Percentiles rank a stretch among this genome's conserved stretches.
phyloP scores from a whole-genome alignment of 805 yeast genomes.

The Barnettozyma siamensis region DNA sequence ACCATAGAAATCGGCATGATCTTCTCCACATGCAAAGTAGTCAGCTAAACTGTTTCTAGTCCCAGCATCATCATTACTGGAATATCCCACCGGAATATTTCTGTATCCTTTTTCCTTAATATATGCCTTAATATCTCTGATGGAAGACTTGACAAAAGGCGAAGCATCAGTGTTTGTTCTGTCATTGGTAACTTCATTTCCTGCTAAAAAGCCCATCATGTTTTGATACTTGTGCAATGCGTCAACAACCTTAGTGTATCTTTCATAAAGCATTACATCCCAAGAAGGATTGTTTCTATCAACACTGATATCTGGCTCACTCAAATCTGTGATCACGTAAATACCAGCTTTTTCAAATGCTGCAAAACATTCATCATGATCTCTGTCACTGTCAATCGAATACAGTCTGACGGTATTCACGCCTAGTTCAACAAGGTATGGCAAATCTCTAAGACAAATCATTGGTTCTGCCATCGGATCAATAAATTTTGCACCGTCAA shows the following conservation, averaged over 20 bases:
- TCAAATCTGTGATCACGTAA: constrained; percentile 83
- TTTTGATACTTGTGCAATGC: constrained; percentile 70
- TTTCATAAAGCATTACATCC: constrained; percentile 62
- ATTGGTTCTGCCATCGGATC: constrained; percentile 76
- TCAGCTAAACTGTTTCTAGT: constrained; percentile 77
- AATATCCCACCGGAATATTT: constrained; percentile 86
- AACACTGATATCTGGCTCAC: constrained; percentile 79
- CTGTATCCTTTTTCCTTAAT: constrained; percentile 63
- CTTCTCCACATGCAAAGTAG: constrained; percentile 78
- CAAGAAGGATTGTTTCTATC: constrained; percentile 73
- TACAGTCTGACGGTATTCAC: constrained; percentile 84
- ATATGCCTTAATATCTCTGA: constrained; percentile 81
- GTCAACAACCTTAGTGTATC: constrained; percentile 83
- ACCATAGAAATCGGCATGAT: constrained; percentile 69
- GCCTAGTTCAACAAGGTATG: constrained; percentile 60
- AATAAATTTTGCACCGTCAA: constrained; percentile 30
- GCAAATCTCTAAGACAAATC: constrained; percentile 76
- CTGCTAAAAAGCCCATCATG: constrained; percentile 92
- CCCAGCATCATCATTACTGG: constrained; percentile 81
- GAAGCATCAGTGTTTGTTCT: constrained; percentile 80
- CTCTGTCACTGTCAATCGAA: constrained; percentile 64
- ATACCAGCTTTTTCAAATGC: constrained; percentile 79
- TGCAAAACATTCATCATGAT: constrained; percentile 76
- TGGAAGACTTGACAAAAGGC: constrained; percentile 92
- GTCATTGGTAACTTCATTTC: constrained; percentile 93